phyloP scores from a whole-genome alignment of 495 filamentous ascomycete species.

The Penicillium chermesinum region DNA sequence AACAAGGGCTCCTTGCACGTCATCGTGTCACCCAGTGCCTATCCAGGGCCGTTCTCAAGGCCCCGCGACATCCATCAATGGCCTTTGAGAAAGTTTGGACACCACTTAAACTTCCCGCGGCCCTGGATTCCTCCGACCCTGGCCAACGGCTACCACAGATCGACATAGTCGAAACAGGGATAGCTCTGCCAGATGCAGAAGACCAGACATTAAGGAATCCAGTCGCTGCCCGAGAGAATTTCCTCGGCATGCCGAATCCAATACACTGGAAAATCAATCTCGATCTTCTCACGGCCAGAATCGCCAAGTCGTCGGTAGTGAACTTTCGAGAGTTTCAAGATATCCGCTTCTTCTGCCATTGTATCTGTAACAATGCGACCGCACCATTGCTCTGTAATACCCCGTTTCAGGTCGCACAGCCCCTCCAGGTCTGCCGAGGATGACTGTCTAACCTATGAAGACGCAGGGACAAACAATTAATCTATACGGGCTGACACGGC shows the following conservation, averaged over 20 bases:
- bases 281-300: too few relatives aligned
- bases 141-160: not conserved
- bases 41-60: conserved; percentile 2
- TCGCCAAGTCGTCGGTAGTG: not conserved
- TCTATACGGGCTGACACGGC: not conserved
- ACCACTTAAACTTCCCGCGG: conserved; percentile 13
- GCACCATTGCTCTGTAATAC: conserved; percentile 15
- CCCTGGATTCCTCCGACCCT: conserved; percentile 5
- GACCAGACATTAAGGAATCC: too few relatives aligned
- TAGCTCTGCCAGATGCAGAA: too few relatives aligned
- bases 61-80: not conserved
- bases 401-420: conserved; percentile 18
- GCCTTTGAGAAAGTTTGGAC: not conserved
- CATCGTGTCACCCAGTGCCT: conserved; percentile 20
- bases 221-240: not conserved
- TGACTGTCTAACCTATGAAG: conserved; percentile 14
- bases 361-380: conserved; percentile 17
- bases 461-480: conserved; percentile 23
- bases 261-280: not conserved
- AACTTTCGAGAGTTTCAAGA: not conserved
- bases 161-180: too few relatives aligned
- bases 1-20: conserved; percentile 10
- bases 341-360: conserved; percentile 3
- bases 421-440: conserved; percentile 17
- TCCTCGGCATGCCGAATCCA: conserved; percentile 3